Base-by-base conservation (phyloP, 441 rosid species). In the Daphne laureola region DNA sequence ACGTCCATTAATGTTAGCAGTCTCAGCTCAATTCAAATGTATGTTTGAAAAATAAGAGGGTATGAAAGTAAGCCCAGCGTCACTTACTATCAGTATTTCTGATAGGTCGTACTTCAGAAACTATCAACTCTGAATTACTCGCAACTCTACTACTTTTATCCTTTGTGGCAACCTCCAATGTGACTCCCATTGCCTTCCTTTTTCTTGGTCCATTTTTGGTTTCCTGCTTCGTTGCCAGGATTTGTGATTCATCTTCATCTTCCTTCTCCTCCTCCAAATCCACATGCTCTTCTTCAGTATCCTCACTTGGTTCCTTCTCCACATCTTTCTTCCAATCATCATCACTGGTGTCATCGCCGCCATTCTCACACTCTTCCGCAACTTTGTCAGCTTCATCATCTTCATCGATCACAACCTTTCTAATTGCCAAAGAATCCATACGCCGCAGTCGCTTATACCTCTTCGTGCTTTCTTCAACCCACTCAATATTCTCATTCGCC, bases 401-500 rank as follows among this genome's bases (percentile, higher is more conserved):
- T 40, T 65, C 80, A 51, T 72, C 84, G 38, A 66, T 61, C 63
- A 78, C 82, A 40, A 66, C 71, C 66, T 67, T 85, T 65, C 72
- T 76, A 14, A 72, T 63, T 65, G 69, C 58, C 54, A 67, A 68
- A 62, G 74, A 65, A 56, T 85, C 89, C 40, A 86, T 86, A 18
- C 86, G 78, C 26, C 82, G 77, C 70, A 87, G 68, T 48, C 95
- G 79, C 76, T 86, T 94, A 43, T 87, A 72, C 59, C 58, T 72
- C 56, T n/a, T 64, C 54, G 23, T 72, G 3, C 56, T 62, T 54
- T 36, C 79, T 69, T 74, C 67, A 7, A 82, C 57, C 96, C 96
- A 94, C 78, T 94, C 94, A 42, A 85, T 64, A 79, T 76, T 85
- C 77, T 94, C 99, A 69, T 77, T 86, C 6, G 73, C 82, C 61